Base-by-base conservation (phyloP, 108 stramenopile genomes). In the Stephanodiscus minutulus region DNA sequence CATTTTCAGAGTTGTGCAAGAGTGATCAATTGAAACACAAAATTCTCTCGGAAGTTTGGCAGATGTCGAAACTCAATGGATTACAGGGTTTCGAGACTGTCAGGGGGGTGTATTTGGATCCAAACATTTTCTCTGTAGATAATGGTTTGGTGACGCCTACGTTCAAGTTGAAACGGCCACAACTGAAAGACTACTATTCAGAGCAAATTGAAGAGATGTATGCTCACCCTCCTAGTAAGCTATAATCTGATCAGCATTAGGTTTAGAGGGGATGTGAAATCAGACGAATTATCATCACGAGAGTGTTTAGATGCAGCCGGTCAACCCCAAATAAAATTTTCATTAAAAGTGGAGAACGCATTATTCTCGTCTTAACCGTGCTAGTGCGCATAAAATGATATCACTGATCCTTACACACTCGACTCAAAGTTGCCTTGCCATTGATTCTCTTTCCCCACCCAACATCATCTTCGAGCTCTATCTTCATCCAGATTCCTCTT, bases 141-240 rank as follows among this genome's bases (percentile, higher is more conserved):
- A 96, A 93, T 73, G 94, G 72, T 61, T 74, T 97, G 28, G 73
- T 96, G 33, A 99, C 98, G 5, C 97, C 98, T 9, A 97, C 98
- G 7, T 91, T 95, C 77, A 99, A 99, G 77, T 83, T 99, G 74
- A 99, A 98, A 82, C 81, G 98, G 12, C 83, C 84, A 18, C 76
- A 94, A 71, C 83, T 94, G 20, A 67, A 78, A 64, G 83, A 87
- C 64, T 76, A 85, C 41, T 99, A 96, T 74, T 60, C 86, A 27
- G 82, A 83, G 27, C 72, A 87, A 56, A 96, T 98, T 53, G 85
- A 89, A 36, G 81, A 81, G 46, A 76, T 99, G 87, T 99, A 99
- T 81, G 85, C 82, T 11, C 60, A 67, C 24, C 83, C 85, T 20
- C 69, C 58, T 61, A 88, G 89, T 64, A 86, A 84, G 54, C 65